A percentile compares a stretch with the other conserved stretches of the same genome.
phyloP scores from a whole-genome alignment of 2,329 filamentous ascomycete species.

The Pyrenophora seminiperda region DNA sequence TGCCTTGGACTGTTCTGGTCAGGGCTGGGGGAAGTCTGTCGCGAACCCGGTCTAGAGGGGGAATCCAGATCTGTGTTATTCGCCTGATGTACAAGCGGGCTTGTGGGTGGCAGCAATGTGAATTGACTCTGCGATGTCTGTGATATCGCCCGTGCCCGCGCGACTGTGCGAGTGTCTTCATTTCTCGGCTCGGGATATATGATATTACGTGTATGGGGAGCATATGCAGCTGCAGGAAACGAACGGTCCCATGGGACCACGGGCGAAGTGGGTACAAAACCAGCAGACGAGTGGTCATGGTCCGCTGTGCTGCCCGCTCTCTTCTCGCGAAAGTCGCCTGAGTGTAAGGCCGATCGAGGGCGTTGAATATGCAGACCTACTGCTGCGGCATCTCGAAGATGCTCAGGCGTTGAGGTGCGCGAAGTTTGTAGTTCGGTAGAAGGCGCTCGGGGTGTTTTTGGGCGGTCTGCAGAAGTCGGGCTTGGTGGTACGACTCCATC shows the following conservation, averaged over 20 bases:
- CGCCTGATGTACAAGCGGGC: conserved; percentile 85
- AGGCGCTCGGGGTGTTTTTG: conserved; percentile 43
- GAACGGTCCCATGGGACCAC: conserved; percentile 62
- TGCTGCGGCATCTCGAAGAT: conserved; percentile 33
- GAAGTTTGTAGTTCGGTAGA: conserved; percentile 46
- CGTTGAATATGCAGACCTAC: conserved; percentile 69
- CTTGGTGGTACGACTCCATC: conserved; percentile 20
- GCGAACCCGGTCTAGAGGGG: conserved; percentile 51
- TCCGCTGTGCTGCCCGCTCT: conserved; percentile 36
- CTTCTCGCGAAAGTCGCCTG: conserved; percentile 65
- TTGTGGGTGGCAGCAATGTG: conserved; percentile 85
- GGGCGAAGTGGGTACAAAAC: conserved; percentile 55
- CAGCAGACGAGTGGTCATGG: conserved; percentile 15
- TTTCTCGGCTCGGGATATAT: conserved; percentile 21
- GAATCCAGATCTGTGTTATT: conserved; percentile 80
- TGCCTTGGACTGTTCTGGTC: conserved; percentile 66
- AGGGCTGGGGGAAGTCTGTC: conserved; percentile 48
- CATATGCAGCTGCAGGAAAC: conserved; percentile 49
- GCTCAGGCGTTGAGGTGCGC: conserved; percentile 35
- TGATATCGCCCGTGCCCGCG: conserved; percentile 50
- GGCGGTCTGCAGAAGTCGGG: conserved; percentile 33
- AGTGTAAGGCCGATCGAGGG: conserved; percentile 74
- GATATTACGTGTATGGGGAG: conserved; percentile 20
- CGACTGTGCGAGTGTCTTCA: conserved; percentile 42
- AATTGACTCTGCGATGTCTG: conserved; percentile 77